Base-by-base conservation (phyloP, 2,329 filamentous ascomycete species). In the Akanthomyces uredinophilus region DNA sequence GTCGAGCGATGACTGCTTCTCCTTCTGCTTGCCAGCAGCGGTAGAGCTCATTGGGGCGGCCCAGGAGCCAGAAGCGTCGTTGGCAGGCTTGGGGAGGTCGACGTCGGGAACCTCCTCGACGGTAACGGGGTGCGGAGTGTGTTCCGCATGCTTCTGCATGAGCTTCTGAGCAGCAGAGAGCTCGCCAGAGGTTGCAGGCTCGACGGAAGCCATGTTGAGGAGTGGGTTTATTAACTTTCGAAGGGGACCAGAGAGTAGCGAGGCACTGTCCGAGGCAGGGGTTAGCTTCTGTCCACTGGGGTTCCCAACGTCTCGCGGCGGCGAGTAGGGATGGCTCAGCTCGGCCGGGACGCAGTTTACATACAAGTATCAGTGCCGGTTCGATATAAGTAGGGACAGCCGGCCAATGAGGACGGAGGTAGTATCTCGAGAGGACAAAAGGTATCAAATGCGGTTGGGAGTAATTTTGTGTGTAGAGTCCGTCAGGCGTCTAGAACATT, bases 41-140 rank as follows among this genome's bases (percentile, higher is more conserved):
- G 89, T 91, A 57, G 84, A 77, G 64, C 85, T 85, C 69, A 82
- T 73, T 24, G 81, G 75, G 60, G 78, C 76, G 60, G 74, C 76
- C 75, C 79, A 80, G 52, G 78, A 77, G 61, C 81, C 76, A 58
- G 78, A 77, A 66, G 73, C 74, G 58, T 78, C 75, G 59, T 78
- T 72, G 50, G 22, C 61, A 78, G 83, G 58, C 79, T 69, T 83
- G 78, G 76, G 83, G 78, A 91, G 84, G 47, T 96, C 91, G 74
- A 96, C 91, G 71, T 96, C 92, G 32, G 83, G 81, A 44, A 84
- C 87, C 54, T 96, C 92, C 75, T 96, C 92, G 66, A 96, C 83
- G 27, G 87, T 92, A 66, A 84, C 83, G 70, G 86, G 82, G 65
- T 81, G 82, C 50, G 80, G 77, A 6, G 35, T 52, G 64, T 74